phyloP scores from a whole-genome alignment of 139 green algal species.

The Chlamydomonas asymmetrica region DNA sequence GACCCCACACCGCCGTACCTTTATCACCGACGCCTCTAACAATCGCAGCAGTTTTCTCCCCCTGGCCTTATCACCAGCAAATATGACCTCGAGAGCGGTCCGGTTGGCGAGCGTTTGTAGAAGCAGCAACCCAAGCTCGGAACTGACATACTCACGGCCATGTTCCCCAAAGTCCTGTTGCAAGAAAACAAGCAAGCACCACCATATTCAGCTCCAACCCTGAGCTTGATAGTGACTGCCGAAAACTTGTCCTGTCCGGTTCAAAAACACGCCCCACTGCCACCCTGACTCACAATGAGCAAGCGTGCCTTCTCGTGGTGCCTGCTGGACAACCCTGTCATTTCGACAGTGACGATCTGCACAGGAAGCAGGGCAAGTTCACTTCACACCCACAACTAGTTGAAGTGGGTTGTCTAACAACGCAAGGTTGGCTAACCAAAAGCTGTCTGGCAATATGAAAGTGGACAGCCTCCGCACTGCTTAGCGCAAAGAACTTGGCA shows the following conservation, averaged over 20 bases:
- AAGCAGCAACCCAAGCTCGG: slow-evolving; percentile 80
- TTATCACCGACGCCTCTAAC: slow-evolving; percentile 56
- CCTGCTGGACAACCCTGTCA: slow-evolving; percentile 41
- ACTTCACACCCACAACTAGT: not conserved
- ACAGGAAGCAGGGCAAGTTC: slow-evolving; percentile 18
- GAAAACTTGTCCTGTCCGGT: not conserved
- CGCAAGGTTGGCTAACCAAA: not conserved
- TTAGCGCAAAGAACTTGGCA: not conserved
- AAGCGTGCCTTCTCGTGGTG: slow-evolving; percentile 53
- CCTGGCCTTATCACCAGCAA: slow-evolving; percentile 13
- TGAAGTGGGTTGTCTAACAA: not conserved
- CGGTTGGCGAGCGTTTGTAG: slow-evolving; percentile 64
- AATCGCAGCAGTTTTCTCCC: slow-evolving; percentile 26
- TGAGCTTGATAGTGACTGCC: not conserved
- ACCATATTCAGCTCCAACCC: not conserved
- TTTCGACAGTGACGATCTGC: slow-evolving; percentile 72
- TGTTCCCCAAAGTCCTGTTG: slow-evolving; percentile 91
- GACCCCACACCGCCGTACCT: slow-evolving; percentile 38
- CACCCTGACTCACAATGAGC: slow-evolving; percentile 50
- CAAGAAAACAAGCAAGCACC: not conserved
- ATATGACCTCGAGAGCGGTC: slow-evolving; percentile 5
- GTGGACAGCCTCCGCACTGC: not conserved
- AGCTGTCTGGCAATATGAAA: not conserved
- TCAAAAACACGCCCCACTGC: not conserved
- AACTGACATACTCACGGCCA: slow-evolving; percentile 85